Base-by-base conservation (phyloP, 2,329 filamentous ascomycete species). In the Uncinocarpus reesii region DNA sequence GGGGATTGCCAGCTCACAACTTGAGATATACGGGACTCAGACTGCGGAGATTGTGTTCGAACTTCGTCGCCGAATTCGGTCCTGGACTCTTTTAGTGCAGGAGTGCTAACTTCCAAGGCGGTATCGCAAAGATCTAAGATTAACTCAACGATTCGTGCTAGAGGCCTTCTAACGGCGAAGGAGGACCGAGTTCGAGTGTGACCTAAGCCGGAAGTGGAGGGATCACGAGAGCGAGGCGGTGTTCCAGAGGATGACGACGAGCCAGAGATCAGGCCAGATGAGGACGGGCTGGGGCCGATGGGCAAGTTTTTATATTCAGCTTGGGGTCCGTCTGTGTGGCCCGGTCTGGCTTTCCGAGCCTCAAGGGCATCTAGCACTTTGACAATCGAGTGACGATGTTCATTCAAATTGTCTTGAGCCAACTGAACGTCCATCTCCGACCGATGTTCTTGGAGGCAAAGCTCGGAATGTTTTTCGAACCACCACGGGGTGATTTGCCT, bases 341-440 rank as follows among this genome's bases (percentile, higher is more conserved):
- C 31, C 55, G 57, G 65, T 80, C 74, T 49, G 72, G 70, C 66
- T 60, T 60, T 70, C 56, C 61, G 60, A 49, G 84, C 81, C 65
- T 98, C 92, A 34, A 95, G 75, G 16, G 86, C 86, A 68, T 98
- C 93, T 8, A 98, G 76, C 7, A 98, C 88, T 65, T 84, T 95
- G 61, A 98, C 92, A 58, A 98, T 95, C 32, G 85, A 78, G 65
- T 95, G 89, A 4, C 92, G 83, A 66, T 98, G 92, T 61, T 98
- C 92, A 5, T 83, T 84, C 42, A 98, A 72, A 53, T 80, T 87
- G 62, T 98, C 92, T 61, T 98, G 92, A 4, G 89, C 81, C 74
- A 96, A 83, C 63, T 98, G 90, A 3, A 98, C 88, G 58, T 96
- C 90, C 86, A 95, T 93, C 64, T 98, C 92, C 0, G 92, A 90